Percentiles rank a stretch among this genome's conserved stretches.
Evolutionary conservation across 371 early-diverging fungal species (phyloP).

Genomic region (Capniomyces stellatus): DNA sequence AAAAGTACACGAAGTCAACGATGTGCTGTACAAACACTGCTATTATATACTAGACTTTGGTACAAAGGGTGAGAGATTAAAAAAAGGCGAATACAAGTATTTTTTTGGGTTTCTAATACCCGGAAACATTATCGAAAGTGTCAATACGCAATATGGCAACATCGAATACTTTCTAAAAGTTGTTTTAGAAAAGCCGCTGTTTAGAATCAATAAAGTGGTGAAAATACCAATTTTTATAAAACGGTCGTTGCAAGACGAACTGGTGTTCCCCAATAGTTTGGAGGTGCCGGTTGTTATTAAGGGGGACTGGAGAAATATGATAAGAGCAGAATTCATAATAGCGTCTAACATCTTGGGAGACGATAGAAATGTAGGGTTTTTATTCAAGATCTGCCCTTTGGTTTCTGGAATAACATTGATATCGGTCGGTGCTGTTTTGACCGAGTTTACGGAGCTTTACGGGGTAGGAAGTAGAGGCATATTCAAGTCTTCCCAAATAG

Average conservation of each 20-base stretch:
- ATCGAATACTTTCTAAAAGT: conserved; percentile 14
- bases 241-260: background rate
- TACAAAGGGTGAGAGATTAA: background rate
- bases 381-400: background rate
- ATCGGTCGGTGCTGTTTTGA: background rate
- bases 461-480: background rate
- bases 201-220: background rate
- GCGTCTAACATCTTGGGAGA: background rate
- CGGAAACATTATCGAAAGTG: conserved; percentile 13
- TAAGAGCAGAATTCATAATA: background rate
- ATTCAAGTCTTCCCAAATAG: background rate
- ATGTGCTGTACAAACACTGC: background rate
- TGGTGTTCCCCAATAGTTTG: background rate
- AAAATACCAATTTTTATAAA: background rate
- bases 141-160: conserved; percentile 9
- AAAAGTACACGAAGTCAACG: too few species aligned
- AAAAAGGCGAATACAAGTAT: conserved; percentile 4
- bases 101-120: conserved; percentile 13
- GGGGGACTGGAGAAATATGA: background rate
- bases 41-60: background rate
- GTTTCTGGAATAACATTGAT: background rate
- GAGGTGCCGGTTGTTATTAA: background rate
- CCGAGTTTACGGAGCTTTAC: background rate
- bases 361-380: background rate
- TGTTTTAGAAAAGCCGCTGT: background rate